phyloP scores from a whole-genome alignment of 345 rosid genomes.

The Pistacia integerrima region DNA sequence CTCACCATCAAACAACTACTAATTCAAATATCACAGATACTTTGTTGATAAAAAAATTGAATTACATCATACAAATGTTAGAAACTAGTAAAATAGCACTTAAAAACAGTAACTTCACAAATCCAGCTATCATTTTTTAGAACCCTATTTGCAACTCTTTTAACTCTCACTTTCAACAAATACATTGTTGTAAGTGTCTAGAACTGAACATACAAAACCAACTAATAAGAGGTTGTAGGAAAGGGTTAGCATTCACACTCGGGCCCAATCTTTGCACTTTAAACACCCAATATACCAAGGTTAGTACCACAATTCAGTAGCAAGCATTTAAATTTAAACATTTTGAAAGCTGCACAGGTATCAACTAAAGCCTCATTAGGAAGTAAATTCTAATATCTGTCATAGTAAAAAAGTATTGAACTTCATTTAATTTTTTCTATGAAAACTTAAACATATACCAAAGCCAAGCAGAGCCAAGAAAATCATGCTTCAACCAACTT shows the following conservation, averaged over 20 bases:
- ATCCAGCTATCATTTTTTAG: background rate
- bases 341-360: no score
- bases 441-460: background rate
- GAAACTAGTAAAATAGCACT: background rate
- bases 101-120: background rate
- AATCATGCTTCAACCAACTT: background rate
- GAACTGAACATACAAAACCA: background rate
- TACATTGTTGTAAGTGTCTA: background rate
- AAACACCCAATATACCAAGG: background rate
- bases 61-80: background rate
- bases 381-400: background rate
- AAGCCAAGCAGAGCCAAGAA: background rate
- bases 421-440: no score
- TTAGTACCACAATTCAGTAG: no score
- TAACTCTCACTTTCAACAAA: background rate
- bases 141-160: background rate
- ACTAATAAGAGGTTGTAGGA: background rate
- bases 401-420: background rate
- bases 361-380: background rate
- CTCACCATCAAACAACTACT: constrained; percentile 3
- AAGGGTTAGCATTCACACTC: background rate
- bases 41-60: background rate
- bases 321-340: no score
- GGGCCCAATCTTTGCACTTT: background rate
- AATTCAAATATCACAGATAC: background rate